Conservation (phyloP, 495 filamentous ascomycete species). For the Talaromyces trachyspermus region DNA sequence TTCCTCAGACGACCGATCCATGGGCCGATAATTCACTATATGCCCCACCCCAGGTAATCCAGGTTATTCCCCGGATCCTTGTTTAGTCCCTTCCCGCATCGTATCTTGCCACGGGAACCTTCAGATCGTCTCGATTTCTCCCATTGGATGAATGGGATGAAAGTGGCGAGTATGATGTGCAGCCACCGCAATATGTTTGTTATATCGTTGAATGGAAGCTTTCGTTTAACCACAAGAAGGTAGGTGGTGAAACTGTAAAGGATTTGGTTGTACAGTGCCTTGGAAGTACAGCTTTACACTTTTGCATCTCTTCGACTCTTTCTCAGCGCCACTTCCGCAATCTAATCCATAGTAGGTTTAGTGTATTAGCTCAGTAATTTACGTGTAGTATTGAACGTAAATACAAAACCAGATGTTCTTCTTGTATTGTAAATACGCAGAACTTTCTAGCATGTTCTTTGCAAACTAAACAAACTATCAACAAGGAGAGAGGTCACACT, state of each 20-base stretch:
- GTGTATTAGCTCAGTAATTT: no score
- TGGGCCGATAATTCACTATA: slow-evolving; percentile 8
- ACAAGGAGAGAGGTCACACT: no score
- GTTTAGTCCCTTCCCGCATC: slow-evolving; percentile 9
- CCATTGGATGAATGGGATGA: slow-evolving; percentile 8
- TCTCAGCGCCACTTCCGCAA: no score
- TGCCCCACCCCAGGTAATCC: slow-evolving; percentile 5
- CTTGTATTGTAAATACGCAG: no score
- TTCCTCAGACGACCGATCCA: slow-evolving; percentile 6
- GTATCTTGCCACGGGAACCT: slow-evolving; percentile 6
- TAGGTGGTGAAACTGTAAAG: not conserved
- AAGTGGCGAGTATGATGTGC: not conserved
- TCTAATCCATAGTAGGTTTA: no score
- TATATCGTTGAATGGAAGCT: not conserved
- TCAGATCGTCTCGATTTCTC: slow-evolving; percentile 8
- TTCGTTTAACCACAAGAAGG: not conserved
- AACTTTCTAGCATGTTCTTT: no score
- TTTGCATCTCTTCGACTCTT: no score
- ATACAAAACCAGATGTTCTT: no score
- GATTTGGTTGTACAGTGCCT: slow-evolving; percentile 2
- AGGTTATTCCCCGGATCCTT: slow-evolving; percentile 2
- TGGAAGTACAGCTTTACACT: no score
- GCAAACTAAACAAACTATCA: no score
- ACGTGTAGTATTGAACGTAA: no score
- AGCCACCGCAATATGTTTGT: slow-evolving; percentile 1